Percentiles rank a stretch among this genome's conserved stretches.
phyloP scores from a whole-genome alignment of 495 filamentous ascomycete species.

The Penicillium turbatum region DNA sequence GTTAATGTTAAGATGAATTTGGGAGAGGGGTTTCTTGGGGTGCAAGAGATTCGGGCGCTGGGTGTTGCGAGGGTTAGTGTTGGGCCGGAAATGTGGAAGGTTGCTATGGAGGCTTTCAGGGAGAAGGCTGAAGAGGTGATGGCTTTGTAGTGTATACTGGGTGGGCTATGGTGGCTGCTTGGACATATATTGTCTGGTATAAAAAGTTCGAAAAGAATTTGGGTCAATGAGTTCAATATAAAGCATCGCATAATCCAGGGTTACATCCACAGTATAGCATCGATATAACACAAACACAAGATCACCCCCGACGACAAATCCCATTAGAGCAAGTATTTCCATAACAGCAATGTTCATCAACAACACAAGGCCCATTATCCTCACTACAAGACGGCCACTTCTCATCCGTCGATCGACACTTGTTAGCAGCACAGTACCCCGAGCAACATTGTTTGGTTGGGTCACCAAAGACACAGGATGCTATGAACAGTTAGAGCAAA shows the following conservation, averaged over 20 bases:
- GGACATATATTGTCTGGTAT: no score
- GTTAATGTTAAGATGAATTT: constrained; percentile 40
- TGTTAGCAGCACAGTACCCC: constrained; percentile 27
- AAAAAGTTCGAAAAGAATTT: no score
- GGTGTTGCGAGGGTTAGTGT: constrained; percentile 47
- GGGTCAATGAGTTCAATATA: no score
- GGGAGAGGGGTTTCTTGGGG: constrained; percentile 23
- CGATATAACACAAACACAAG: no score
- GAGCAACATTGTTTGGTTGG: constrained; percentile 19
- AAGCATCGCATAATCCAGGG: not conserved
- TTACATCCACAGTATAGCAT: not conserved
- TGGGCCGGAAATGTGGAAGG: constrained; percentile 28
- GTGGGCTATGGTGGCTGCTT: no score
- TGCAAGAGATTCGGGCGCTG: constrained; percentile 34
- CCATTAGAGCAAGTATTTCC: constrained; percentile 24
- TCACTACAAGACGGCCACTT: constrained; percentile 25
- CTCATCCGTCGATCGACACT: constrained; percentile 27
- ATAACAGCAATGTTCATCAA: constrained; percentile 28
- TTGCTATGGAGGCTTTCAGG: constrained; percentile 27
- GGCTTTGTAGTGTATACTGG: not conserved
- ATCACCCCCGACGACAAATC: constrained; percentile 12
- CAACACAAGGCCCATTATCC: constrained; percentile 21
- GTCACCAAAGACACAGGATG: constrained; percentile 15
- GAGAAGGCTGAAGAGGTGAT: constrained; percentile 23
- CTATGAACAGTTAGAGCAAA: not conserved